phyloP scores from a whole-genome alignment of 192 early-diverging fungal genomes.

The Rhizophlyctis rosea region DNA sequence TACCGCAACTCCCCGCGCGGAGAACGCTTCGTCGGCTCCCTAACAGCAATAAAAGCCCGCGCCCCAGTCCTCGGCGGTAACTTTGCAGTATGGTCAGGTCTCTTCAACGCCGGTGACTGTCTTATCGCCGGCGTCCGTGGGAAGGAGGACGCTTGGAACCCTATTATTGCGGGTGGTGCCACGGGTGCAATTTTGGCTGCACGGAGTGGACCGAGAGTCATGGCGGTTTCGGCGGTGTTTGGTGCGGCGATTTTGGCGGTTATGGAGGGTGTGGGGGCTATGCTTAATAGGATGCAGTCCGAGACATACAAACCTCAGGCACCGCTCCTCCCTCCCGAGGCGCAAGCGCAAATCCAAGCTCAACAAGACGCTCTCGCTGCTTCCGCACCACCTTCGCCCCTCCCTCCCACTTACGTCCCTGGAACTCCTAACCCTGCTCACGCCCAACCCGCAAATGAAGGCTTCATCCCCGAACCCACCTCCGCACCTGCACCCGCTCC shows the following conservation, averaged over 20 bases:
- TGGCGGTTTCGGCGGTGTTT: conserved; percentile 81
- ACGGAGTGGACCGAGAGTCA: conserved; percentile 77
- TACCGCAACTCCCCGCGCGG: conserved; percentile 96
- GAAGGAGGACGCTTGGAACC: conserved; percentile 99
- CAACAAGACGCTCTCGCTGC: neutral
- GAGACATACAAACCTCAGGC: conserved; percentile 30
- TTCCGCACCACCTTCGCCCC: neutral
- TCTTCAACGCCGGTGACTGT: conserved; percentile 98
- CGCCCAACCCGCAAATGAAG: conserved; percentile 9
- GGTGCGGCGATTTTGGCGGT: conserved; percentile 90
- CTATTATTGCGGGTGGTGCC: conserved; percentile 87
- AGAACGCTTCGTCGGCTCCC: conserved; percentile 83
- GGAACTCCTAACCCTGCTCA: conserved; percentile 1
- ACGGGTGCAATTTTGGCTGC: conserved; percentile 95
- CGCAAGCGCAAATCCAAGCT: conserved; percentile 14
- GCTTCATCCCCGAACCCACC: neutral
- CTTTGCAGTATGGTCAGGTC: conserved; percentile 99
- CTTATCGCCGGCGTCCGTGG: conserved; percentile 87
- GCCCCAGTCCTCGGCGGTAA: conserved; percentile 95
- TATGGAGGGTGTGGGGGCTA: conserved; percentile 92
- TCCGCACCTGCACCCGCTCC: conserved; percentile 2
- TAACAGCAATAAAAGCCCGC: conserved; percentile 86
- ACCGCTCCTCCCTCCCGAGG: conserved; percentile 18
- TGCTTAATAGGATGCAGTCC: conserved; percentile 59
- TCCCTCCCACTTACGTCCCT: neutral